These are phyloP conservation scores for Xerocomus spinulosus DNA, from an alignment of 768 basidiomycete genomes.

Conservation along the genomic window DNA sequence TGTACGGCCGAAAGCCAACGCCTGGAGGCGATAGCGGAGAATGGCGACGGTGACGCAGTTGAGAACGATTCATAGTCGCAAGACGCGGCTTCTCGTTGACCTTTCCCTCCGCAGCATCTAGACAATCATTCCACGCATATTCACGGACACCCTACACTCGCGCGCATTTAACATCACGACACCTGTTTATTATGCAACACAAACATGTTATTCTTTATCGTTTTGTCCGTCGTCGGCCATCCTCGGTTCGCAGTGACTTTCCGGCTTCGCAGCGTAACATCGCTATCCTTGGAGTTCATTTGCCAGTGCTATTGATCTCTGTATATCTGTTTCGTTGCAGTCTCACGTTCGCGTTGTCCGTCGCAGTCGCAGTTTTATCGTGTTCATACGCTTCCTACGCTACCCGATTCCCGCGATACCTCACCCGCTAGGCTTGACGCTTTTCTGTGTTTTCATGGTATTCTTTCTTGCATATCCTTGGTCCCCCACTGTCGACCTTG, in stretches of 20 bases:
- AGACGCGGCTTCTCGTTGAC: background rate
- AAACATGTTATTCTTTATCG: slow-evolving; percentile 14
- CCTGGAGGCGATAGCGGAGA: slow-evolving; percentile 9
- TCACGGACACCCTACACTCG: slow-evolving; percentile 25
- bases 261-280: slow-evolving; percentile 14
- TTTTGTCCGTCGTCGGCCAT: slow-evolving; percentile 20
- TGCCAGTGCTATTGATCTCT: slow-evolving; percentile 27
- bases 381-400: slow-evolving; percentile 10
- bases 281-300: slow-evolving; percentile 14
- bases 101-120: slow-evolving; percentile 10
- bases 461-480: slow-evolving; percentile 25
- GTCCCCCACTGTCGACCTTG: background rate
- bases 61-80: slow-evolving; percentile 16
- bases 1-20: slow-evolving; percentile 20
- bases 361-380: slow-evolving; percentile 11
- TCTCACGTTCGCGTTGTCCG: slow-evolving; percentile 13
- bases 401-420: slow-evolving; percentile 15
- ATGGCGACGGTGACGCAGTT: slow-evolving; percentile 7
- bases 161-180: slow-evolving; percentile 22
- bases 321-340: slow-evolving; percentile 10
- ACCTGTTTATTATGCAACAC: slow-evolving; percentile 29
- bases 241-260: background rate
- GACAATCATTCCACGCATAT: slow-evolving; percentile 23
- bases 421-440: slow-evolving; percentile 3
- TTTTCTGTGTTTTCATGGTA: slow-evolving; percentile 6